phyloP scores from a whole-genome alignment of 345 rosid genomes.

The Trapa incisa region DNA sequence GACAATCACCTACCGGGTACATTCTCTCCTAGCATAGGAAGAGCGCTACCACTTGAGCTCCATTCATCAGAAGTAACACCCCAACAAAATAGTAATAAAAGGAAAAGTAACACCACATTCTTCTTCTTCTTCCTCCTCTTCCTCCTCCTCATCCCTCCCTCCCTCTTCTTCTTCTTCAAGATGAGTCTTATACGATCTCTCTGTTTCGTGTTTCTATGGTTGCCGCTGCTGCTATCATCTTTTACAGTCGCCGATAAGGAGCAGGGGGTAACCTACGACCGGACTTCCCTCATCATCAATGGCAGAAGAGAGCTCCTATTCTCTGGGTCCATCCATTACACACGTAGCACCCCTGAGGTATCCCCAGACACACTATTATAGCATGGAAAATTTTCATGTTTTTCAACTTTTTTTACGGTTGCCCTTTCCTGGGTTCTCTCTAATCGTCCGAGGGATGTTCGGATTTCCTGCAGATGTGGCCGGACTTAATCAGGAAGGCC shows the following conservation, averaged over 20 bases:
- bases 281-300: slow-evolving; percentile 37
- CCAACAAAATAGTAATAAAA: not conserved
- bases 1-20: slow-evolving; percentile 3
- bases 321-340: slow-evolving; percentile 63
- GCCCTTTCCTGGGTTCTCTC: not conserved
- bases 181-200: not conserved
- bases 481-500: slow-evolving; percentile 18
- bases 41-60: slow-evolving; percentile 8
- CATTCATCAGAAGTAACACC: too few relatives aligned
- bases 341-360: slow-evolving; percentile 56
- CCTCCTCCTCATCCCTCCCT: not conserved
- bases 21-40: slow-evolving; percentile 16
- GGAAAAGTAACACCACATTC: too few relatives aligned
- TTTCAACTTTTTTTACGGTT: not conserved
- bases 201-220: slow-evolving; percentile 7
- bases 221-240: slow-evolving; percentile 12
- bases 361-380: too few relatives aligned
- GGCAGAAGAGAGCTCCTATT: slow-evolving; percentile 51
- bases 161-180: not conserved
- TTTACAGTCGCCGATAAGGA: not conserved
- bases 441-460: not conserved
- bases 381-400: not conserved
- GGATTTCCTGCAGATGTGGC: slow-evolving; percentile 27
- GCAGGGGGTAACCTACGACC: slow-evolving; percentile 32
- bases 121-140: not conserved